phyloP scores from a whole-genome alignment of 441 rosid species.

The Macaranga tanarius region DNA sequence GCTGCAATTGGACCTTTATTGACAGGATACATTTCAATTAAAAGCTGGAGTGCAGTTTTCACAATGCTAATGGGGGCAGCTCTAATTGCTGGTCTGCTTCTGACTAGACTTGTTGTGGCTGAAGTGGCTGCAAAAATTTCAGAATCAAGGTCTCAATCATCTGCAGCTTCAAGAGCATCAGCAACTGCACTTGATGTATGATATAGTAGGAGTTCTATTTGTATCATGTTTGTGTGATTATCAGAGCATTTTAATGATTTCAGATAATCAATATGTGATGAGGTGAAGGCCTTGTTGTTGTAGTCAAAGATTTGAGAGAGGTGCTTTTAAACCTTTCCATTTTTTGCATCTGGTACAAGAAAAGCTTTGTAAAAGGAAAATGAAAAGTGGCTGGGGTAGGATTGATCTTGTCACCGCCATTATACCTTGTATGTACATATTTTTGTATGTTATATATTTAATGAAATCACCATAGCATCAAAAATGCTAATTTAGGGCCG shows the following conservation, averaged over 20 bases:
- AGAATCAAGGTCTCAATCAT: slow-evolving; percentile 43
- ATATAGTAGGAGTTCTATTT: slow-evolving; percentile 2
- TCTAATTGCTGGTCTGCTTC: slow-evolving; percentile 71
- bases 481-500: background rate
- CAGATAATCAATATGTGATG: slow-evolving; percentile 19
- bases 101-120: slow-evolving; percentile 74
- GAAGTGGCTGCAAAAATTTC: slow-evolving; percentile 71
- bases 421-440: background rate
- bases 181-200: slow-evolving; percentile 30
- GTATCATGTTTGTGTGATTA: slow-evolving; percentile 13
- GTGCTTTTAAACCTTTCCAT: slow-evolving; percentile 32
- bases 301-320: slow-evolving; percentile 26
- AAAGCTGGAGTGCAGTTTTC: slow-evolving; percentile 84
- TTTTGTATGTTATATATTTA: background rate
- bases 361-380: background rate
- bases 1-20: slow-evolving; percentile 90
- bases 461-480: background rate
- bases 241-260: slow-evolving; percentile 1
- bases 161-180: slow-evolving; percentile 32
- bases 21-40: slow-evolving; percentile 81
- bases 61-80: slow-evolving; percentile 96
- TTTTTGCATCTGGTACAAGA: background rate
- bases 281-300: slow-evolving; percentile 20
- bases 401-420: background rate
- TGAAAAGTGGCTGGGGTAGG: background rate